Evolutionary conservation across 805 yeast species (phyloP).

Genomic region (Huiozyma sinensis): DNA sequence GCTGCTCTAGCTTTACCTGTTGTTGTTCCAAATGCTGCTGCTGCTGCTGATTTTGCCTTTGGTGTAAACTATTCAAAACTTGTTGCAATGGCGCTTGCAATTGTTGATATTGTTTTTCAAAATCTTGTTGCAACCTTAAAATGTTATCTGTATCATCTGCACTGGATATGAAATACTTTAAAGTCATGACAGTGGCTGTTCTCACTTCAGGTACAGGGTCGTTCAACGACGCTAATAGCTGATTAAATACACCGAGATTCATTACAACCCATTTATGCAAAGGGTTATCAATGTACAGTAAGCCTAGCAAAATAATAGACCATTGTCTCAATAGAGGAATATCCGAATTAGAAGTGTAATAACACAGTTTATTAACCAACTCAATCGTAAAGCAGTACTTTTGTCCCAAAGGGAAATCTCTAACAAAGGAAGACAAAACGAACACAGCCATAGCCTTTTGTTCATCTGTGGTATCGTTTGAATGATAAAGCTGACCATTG

Average conservation of each 20-base stretch:
- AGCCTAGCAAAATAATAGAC: conserved; percentile 73
- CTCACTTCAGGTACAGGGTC: conserved; percentile 96
- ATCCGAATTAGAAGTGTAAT: conserved; percentile 60
- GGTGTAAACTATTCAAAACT: conserved; percentile 16
- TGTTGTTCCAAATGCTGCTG: conserved; percentile 17
- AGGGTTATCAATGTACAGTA: conserved; percentile 59
- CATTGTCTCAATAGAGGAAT: conserved; percentile 85
- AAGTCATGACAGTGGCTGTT: conserved; percentile 66
- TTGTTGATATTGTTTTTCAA: conserved; percentile 26
- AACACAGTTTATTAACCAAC: conserved; percentile 53
- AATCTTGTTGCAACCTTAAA: conserved; percentile 25
- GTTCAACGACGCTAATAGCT: conserved; percentile 44
- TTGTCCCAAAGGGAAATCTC: conserved; percentile 73
- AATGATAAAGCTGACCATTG: conserved; percentile 2
- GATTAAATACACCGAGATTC: conserved; percentile 49
- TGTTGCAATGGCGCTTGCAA: conserved; percentile 25
- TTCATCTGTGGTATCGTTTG: conserved; percentile 46
- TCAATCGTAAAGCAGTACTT: conserved; percentile 67
- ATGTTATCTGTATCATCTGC: conserved; percentile 29
- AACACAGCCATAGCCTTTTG: conserved; percentile 95
- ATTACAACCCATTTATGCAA: conserved; percentile 66
- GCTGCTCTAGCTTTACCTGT: conserved; percentile 26
- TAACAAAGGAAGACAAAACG: conserved; percentile 72
- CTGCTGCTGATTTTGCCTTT: conserved; percentile 17
- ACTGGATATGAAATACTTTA: conserved; percentile 56